These are phyloP conservation scores for Omphalea diandra DNA, from an alignment of 441 rosid genomes.

Conservation along the genomic window DNA sequence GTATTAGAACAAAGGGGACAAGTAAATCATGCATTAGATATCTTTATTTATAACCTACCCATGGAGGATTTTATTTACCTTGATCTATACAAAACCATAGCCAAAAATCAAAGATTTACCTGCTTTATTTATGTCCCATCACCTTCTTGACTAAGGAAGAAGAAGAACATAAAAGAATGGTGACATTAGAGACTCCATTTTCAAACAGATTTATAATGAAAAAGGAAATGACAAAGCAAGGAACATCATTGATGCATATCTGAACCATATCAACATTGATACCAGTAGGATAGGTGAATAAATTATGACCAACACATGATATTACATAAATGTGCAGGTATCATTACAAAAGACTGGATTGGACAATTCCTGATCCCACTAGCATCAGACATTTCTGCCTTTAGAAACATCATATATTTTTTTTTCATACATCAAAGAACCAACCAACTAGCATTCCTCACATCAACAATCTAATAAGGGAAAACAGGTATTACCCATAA, in stretches of 20 bases:
- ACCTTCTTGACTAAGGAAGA: not conserved
- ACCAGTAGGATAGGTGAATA: not conserved
- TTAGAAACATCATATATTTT: not conserved
- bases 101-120: not conserved
- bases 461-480: no score
- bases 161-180: not conserved
- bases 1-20: not conserved
- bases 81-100: slow-evolving; percentile 7
- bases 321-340: not conserved
- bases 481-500: slow-evolving; percentile 6
- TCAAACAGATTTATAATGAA: not conserved
- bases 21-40: not conserved
- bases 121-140: not conserved
- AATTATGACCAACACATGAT: not conserved
- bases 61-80: not conserved
- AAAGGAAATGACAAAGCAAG: not conserved
- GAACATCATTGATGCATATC: not conserved
- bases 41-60: not conserved
- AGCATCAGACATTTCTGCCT: not conserved
- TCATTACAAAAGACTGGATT: not conserved
- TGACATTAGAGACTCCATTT: not conserved
- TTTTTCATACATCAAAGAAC: not conserved
- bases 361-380: not conserved
- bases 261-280: not conserved
- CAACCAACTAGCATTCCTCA: not conserved